phyloP scores from a whole-genome alignment of 257 asterid species.

The Penstemon davidsonii region DNA sequence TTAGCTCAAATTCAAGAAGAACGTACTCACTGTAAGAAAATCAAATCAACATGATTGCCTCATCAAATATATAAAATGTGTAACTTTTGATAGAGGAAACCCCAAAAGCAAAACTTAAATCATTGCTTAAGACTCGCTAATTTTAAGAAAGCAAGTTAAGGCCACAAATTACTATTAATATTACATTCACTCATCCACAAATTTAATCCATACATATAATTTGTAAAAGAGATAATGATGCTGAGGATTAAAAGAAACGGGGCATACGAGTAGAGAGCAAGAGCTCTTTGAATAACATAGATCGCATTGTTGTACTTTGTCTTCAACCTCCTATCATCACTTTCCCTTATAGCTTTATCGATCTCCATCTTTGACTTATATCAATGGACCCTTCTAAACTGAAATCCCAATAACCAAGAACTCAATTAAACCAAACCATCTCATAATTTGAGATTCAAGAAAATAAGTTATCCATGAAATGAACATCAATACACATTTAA shows the following conservation, averaged over 20 bases:
- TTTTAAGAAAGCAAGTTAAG: background rate
- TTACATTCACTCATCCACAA: background rate
- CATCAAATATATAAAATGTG: background rate
- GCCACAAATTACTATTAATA: background rate
- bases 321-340: conserved; percentile 77
- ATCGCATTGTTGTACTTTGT: conserved; percentile 86
- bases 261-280: conserved; percentile 81
- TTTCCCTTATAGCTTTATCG: conserved; percentile 66
- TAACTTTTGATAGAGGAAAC: conserved; percentile 5
- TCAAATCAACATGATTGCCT: background rate
- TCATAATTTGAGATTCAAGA: no score
- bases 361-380: conserved; percentile 65
- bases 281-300: conserved; percentile 78
- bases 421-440: background rate
- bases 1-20: conserved; percentile 19
- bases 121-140: background rate
- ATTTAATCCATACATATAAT: background rate
- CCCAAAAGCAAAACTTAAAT: conserved; percentile 15
- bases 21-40: background rate
- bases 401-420: conserved; percentile 9
- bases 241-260: conserved; percentile 17
- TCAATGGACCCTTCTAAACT: conserved; percentile 27
- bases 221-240: background rate
- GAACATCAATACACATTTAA: no score
- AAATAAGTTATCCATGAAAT: no score